phyloP scores from a whole-genome alignment of 2,329 filamentous ascomycete genomes.

The Fusarium protoensiforme region DNA sequence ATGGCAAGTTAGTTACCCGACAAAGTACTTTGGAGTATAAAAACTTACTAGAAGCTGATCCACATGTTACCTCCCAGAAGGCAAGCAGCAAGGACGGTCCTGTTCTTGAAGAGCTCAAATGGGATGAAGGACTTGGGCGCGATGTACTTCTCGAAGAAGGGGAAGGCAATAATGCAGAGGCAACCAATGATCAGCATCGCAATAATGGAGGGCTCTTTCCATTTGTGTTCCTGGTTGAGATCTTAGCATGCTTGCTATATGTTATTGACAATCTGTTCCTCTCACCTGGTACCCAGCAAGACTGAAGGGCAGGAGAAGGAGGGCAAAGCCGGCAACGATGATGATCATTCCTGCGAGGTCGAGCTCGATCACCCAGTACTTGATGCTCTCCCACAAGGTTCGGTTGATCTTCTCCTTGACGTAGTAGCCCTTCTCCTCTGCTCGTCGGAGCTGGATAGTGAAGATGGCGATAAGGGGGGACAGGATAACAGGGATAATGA shows the following conservation, averaged over 20 bases:
- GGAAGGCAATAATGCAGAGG: slow-evolving; percentile 59
- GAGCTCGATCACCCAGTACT: slow-evolving; percentile 34
- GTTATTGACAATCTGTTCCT: background rate
- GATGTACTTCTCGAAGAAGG: slow-evolving; percentile 61
- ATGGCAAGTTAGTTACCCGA: background rate
- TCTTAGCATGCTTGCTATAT: background rate
- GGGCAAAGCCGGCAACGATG: slow-evolving; percentile 60
- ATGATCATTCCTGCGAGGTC: slow-evolving; percentile 61
- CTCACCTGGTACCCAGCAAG: slow-evolving; percentile 43
- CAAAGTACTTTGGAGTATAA: background rate
- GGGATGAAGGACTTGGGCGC: slow-evolving; percentile 52
- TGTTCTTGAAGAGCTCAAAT: slow-evolving; percentile 44
- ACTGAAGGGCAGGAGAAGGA: slow-evolving; percentile 63
- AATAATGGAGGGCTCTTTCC: slow-evolving; percentile 56
- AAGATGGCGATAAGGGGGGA: slow-evolving; percentile 8
- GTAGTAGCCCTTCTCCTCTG: slow-evolving; percentile 3
- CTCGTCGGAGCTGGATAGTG: slow-evolving; percentile 9
- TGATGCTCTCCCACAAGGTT: background rate
- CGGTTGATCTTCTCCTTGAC: slow-evolving; percentile 14
- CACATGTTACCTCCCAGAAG: slow-evolving; percentile 16
- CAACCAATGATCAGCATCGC: slow-evolving; percentile 61
- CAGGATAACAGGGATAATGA: slow-evolving; percentile 12
- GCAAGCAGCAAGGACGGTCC: slow-evolving; percentile 57
- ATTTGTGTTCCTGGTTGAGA: slow-evolving; percentile 41
- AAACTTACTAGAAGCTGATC: slow-evolving; percentile 21